Percentiles rank a stretch among this genome's conserved stretches.
Evolutionary conservation across 2,329 filamentous ascomycete genomes (phyloP).

Genomic region (Fusarium lateritium): DNA sequence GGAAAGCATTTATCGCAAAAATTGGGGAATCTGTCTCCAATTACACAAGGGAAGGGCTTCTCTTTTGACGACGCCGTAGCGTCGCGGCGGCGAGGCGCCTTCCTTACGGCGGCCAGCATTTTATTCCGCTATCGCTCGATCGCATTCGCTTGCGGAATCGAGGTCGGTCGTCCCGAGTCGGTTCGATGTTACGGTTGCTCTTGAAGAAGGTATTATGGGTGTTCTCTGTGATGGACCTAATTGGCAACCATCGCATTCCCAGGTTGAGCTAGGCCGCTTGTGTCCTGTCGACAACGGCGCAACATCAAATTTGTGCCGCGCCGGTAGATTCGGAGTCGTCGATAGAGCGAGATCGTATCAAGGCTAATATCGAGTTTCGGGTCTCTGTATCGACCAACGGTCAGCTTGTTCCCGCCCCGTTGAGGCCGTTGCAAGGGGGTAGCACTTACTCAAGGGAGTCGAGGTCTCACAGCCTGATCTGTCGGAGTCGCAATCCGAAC

Average conservation of each 20-base stretch:
- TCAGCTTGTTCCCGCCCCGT: not conserved
- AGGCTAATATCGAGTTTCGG: no score
- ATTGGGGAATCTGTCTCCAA: not conserved
- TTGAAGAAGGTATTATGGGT: no score
- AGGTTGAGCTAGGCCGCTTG: not conserved
- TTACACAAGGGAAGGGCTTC: not conserved
- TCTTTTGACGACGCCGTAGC: not conserved
- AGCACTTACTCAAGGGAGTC: not conserved
- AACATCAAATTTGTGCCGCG: no score
- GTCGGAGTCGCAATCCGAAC: not conserved
- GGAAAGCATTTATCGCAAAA: conserved; percentile 4
- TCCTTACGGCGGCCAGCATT: no score
- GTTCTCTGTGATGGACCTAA: no score
- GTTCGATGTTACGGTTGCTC: no score
- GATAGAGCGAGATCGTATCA: not conserved
- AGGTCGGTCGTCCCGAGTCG: no score
- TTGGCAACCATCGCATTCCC: not conserved
- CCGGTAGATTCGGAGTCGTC: no score
- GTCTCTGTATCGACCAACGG: not conserved
- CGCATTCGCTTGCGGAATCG: no score
- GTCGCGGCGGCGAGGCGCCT: no score
- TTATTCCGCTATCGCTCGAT: no score
- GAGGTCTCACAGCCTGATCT: not conserved
- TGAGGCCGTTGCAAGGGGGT: not conserved
- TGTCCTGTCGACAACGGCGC: no score